Percentiles rank a stretch among this genome's conserved stretches.
phyloP scores from a whole-genome alignment of 2,329 filamentous ascomycete species.

The Alternaria ventricosa region DNA sequence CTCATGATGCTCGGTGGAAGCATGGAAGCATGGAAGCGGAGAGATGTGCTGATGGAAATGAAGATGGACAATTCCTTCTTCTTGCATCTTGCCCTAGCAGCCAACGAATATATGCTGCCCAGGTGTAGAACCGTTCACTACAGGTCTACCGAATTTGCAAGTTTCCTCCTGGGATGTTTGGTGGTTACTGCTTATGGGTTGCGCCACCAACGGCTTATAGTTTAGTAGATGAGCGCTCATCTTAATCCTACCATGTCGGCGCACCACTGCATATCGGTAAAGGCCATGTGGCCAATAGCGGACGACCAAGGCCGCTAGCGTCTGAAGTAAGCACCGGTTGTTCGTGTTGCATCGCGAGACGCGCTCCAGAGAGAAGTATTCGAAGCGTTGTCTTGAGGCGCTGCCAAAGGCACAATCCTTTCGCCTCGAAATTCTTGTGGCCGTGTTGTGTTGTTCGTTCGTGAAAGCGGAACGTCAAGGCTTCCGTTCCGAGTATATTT shows the following conservation, averaged over 20 bases:
- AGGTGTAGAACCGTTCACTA: neutral
- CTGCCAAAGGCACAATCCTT: neutral
- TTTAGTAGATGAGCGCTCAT: neutral
- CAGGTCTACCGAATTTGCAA: neutral
- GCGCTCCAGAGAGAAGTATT: neutral
- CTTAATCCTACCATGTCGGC: neutral
- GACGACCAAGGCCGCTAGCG: constrained; percentile 1
- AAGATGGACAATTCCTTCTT: neutral
- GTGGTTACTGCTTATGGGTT: neutral
- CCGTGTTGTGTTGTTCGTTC: neutral
- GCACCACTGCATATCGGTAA: neutral
- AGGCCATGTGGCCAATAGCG: neutral
- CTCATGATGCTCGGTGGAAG: neutral
- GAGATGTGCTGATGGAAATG: neutral
- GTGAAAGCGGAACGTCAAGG: neutral
- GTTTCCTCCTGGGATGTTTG: neutral
- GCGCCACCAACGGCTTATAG: neutral
- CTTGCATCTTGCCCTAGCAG: neutral
- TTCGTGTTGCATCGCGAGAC: neutral
- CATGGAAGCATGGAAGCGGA: neutral
- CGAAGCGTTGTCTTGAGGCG: neutral
- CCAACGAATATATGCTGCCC: no score
- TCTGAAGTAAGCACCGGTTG: neutral
- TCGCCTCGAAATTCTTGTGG: neutral
- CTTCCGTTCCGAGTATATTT: neutral